Evolutionary conservation across 2,329 filamentous ascomycete genomes (phyloP).

Genomic region (Colletotrichum tamarilloi): DNA sequence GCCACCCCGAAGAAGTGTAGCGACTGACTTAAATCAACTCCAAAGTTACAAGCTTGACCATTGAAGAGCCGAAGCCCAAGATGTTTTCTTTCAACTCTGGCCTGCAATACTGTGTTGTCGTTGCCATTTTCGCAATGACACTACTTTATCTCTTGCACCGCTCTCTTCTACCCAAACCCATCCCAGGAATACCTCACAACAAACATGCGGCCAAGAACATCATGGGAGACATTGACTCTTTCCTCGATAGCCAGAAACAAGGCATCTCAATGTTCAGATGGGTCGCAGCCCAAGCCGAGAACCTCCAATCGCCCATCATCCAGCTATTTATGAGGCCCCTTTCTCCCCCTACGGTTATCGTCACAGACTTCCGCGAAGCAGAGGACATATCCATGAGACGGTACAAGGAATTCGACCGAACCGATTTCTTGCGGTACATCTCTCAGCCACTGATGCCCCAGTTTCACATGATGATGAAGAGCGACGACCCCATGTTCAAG

Average conservation of each 20-base stretch:
- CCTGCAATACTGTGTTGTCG: no score
- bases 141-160: no score
- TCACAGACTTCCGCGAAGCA: constrained; percentile 47
- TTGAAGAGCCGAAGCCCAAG: no score
- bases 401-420: constrained; percentile 53
- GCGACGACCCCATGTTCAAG: constrained; percentile 43
- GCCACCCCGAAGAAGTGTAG: no score
- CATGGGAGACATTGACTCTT: constrained; percentile 54
- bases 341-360: constrained; percentile 52
- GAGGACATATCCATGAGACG: constrained; percentile 57
- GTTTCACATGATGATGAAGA: constrained; percentile 46
- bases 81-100: no score
- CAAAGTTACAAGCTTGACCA: no score
- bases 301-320: constrained; percentile 53
- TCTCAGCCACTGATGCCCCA: constrained; percentile 47
- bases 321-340: constrained; percentile 60
- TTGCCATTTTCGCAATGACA: no score
- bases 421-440: constrained; percentile 38
- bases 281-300: neutral
- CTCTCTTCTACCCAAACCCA: constrained; percentile 50
- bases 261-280: neutral
- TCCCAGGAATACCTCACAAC: constrained; percentile 59
- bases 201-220: constrained; percentile 41
- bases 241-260: constrained; percentile 43
- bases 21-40: no score